Base-by-base conservation (phyloP, 2,329 filamentous ascomycete genomes). In the Colletotrichum agaves region DNA sequence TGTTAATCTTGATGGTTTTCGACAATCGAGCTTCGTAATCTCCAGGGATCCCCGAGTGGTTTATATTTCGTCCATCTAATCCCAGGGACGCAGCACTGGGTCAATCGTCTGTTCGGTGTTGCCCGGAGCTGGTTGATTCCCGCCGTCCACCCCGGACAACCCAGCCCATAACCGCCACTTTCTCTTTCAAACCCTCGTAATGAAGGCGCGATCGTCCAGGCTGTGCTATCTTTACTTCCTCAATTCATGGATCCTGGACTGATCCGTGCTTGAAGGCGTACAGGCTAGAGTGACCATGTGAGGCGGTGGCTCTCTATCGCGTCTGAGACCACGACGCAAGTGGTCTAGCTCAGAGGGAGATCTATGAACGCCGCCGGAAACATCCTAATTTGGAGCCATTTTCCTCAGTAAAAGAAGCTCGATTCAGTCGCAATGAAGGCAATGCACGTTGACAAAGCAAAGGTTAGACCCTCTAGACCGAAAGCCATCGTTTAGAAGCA, bases 101-200 rank as follows among this genome's bases (percentile, higher is more conserved):
- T 19, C 35, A 13, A n/a, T n/a, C 19, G 43, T 60, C 44, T 60
- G 44, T 31, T 60, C 57, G 41, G 31, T 43, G 41, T 12, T 43
- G n/a, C 43, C 56, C 43, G 23, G 43, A 47, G 56, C 27, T 41
- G 43, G 56, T 33, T 43, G 41, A 13, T 43, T 17, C 35, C 17
- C 17, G 19, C 19, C 53, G 12, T 19, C 37, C 15, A 3, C 53
- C 53, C 11, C 21, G 13, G 35, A n/a, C 19, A 19, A 12, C 27
- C 19, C 35, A 15, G 21, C 12, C 19, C 15, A n/a, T 17, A 44
- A 33, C 55, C 41, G 55, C 37, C 55, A 58, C 21, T 6, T 17
- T 23, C 8, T 41, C 57, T 60, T 60, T 41, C 15, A 60, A 8
- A 37, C 0, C 1, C 37, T 60, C 44, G 57, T 50, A 39, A 23